phyloP scores from a whole-genome alignment of 2,329 filamentous ascomycete genomes.

The Stenocarpella maydis region DNA sequence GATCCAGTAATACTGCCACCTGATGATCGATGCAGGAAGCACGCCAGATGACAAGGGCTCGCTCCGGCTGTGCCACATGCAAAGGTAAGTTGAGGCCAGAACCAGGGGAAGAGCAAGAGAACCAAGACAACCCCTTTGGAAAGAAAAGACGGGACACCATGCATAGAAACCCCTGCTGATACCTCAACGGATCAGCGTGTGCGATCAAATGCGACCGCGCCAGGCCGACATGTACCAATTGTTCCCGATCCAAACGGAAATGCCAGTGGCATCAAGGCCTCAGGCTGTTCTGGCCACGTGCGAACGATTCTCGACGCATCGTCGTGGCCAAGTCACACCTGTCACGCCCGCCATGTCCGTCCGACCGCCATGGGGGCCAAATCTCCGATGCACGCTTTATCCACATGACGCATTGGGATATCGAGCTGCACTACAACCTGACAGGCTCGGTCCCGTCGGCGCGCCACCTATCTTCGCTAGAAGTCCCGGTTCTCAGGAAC shows the following conservation, averaged over 20 bases:
- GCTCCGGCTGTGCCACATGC: no score
- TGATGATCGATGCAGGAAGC: no score
- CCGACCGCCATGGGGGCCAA: no score
- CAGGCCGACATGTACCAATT: background rate
- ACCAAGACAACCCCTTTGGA: no score
- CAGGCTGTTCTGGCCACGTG: background rate
- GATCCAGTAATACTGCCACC: no score
- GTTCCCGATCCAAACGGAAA: background rate
- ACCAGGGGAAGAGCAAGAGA: no score
- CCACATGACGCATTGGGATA: background rate
- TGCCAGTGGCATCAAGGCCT: background rate
- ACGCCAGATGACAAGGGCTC: no score
- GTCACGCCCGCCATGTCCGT: no score
- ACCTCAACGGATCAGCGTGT: no score
- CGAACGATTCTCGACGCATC: background rate
- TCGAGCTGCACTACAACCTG: constrained; percentile 2
- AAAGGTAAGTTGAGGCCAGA: no score
- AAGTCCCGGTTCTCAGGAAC: background rate
- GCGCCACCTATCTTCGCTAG: background rate
- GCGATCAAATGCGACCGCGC: background rate
- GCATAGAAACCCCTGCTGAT: no score
- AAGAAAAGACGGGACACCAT: no score
- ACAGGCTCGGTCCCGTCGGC: background rate
- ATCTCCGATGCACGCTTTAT: background rate
- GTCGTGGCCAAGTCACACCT: background rate